Base-by-base conservation (phyloP, 805 yeast genomes). In the Saccharomyces kudriavzevii region DNA sequence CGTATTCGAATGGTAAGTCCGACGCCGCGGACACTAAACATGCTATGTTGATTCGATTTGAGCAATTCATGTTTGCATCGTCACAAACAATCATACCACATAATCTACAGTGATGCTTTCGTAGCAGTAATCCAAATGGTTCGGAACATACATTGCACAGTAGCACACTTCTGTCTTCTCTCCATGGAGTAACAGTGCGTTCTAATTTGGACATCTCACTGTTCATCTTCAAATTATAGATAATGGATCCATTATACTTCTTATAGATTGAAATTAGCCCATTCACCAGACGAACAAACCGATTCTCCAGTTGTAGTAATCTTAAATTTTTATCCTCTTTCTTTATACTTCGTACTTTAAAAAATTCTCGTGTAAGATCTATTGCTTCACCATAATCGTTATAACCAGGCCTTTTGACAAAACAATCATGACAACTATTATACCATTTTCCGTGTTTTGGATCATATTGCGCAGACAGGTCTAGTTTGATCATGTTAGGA, bases 91-190 rank as follows among this genome's bases (percentile, higher is more conserved):
- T 80, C 27, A 69, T 64, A 0, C 98, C 98, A 72, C 99, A 92
- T 26, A 90, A 68, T 40, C 98, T 73, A 68, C 99, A 94, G 67
- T 92, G 99, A 66, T 94, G 98, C 58, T 85, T 88, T 50, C 97
- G 72, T 25, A 79, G 60, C 0, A 81, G 65, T 47, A 86, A 70
- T 10, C 77, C 74, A 66, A 89, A 94, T 29, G 64, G 61, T 11
- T 75, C 72, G 13, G 72, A 67, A 62, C 99, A 92, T 6, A 87
- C 71, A 6, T 77, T 74, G 65, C 99, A 92, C 52, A 74, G 70
- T 0, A 71, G 60, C 0, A 77, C 76, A 3, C 62, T 60, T 2
- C 66, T 53, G 55, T 78, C 86, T 52, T 78, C 77, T 54, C 80
- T 81, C 98, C 98, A 92, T 13, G 76, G 74, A 0, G 80, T 81